Evolutionary conservation across 768 basidiomycete species (phyloP).

Genomic region (Jaapia argillacea): DNA sequence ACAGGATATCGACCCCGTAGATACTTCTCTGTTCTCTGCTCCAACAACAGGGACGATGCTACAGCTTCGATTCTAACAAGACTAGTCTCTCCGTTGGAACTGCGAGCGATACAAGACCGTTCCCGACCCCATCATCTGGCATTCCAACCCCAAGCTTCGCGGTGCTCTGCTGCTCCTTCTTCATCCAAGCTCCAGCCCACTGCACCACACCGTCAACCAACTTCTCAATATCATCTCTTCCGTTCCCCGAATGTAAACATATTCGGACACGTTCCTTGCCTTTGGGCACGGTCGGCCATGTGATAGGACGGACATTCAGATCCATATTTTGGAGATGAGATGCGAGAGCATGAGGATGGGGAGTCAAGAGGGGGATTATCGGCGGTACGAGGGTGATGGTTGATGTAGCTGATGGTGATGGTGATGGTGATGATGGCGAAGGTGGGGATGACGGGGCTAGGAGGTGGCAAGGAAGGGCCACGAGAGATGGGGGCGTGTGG

Average conservation of each 20-base stretch:
- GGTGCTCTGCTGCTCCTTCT: too few species aligned
- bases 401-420: slow-evolving; percentile 2
- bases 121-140: too few species aligned
- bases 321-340: slow-evolving; percentile 41
- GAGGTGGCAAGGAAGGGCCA: slow-evolving; percentile 15
- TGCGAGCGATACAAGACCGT: too few species aligned
- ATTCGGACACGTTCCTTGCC: slow-evolving; percentile 79
- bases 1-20: too few species aligned
- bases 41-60: too few species aligned
- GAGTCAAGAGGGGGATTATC: slow-evolving; percentile 79
- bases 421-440: slow-evolving; percentile 9
- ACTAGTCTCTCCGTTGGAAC: too few species aligned
- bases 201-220: too few species aligned
- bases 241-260: slow-evolving; percentile 81
- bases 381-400: slow-evolving; percentile 36
- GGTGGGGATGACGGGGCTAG: slow-evolving; percentile 1
- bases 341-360: slow-evolving; percentile 67
- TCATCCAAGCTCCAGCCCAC: too few species aligned
- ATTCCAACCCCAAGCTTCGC: too few species aligned
- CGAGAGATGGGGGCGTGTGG: slow-evolving; percentile 22
- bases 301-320: slow-evolving; percentile 68
- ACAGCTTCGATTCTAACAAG: too few species aligned
- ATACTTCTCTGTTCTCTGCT: too few species aligned
- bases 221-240: slow-evolving; percentile 50
- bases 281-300: slow-evolving; percentile 84